phyloP scores from a whole-genome alignment of 108 stramenopile species.

The Epipyxis sp. region DNA sequence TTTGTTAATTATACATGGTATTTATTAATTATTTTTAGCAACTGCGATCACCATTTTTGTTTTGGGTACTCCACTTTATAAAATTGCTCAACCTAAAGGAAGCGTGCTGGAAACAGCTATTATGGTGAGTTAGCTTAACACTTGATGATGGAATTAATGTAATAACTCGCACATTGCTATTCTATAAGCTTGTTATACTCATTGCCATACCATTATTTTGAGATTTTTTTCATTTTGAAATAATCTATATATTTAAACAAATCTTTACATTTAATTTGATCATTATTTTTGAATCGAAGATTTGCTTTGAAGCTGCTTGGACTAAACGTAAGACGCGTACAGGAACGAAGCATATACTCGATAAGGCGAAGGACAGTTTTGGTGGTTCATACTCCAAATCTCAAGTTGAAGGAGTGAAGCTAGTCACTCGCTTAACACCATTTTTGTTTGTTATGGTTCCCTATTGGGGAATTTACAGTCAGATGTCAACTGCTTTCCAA shows the following conservation, averaged over 20 bases:
- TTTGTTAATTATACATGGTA: too few species aligned
- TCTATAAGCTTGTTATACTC: too few species aligned
- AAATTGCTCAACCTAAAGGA: conserved; percentile 2
- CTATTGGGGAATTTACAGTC: conserved; percentile 49
- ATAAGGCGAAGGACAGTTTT: neutral
- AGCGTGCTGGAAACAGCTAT: neutral
- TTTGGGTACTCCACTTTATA: conserved; percentile 11
- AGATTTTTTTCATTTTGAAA: too few species aligned
- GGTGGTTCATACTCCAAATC: conserved; percentile 16
- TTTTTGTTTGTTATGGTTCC: conserved; percentile 42
- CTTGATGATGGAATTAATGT: too few species aligned
- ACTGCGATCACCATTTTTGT: conserved; percentile 43
- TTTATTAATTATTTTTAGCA: too few species aligned
- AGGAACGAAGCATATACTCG: conserved; percentile 11
- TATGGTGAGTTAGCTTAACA: too few species aligned
- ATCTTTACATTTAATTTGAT: too few species aligned
- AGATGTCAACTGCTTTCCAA: conserved; percentile 55
- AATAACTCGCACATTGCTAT: too few species aligned
- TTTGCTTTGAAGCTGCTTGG: conserved; percentile 43
- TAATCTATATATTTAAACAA: too few species aligned
- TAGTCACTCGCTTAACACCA: conserved; percentile 22
- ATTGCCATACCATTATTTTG: too few species aligned
- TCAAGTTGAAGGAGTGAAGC: conserved; percentile 23
- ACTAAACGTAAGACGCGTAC: neutral
- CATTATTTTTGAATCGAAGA: too few species aligned